Evolutionary conservation across 768 basidiomycete genomes (phyloP), one percentile per base, ranked within the genome.

Genomic region (Pleurotus ostreatus): DNA sequence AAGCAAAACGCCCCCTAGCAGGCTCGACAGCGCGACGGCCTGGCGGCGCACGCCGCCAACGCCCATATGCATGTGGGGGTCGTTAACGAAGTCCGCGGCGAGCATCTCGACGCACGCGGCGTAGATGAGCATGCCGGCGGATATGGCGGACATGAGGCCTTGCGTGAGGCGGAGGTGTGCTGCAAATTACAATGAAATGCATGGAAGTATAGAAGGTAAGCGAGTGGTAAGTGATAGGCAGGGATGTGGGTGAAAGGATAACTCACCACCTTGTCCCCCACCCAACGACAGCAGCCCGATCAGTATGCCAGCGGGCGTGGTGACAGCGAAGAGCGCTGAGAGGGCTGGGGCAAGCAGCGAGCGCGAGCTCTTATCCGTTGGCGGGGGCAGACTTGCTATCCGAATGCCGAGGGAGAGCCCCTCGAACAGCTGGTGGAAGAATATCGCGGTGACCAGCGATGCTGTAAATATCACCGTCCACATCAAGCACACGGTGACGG

Each of bases 81-180:
- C 60, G 57, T 58, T 58, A 0, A 61, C 87, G 61, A 92, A 92
- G 68, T 93, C 90, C 2, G 82, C 90, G 0, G 88, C 90, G 51
- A 93, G 80, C 87, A 93, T 92, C 76, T 92, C 91, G 5, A 92
- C 89, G 8, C 85, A 88, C 9, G 86, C 82, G 0, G 86, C 90
- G 62, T 92, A 92, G 45, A 86, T 90, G 48, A 93, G 78, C 86
- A 92, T 84, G 2, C 90, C 89, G 0, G 89, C 88, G 0, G 87
- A 89, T 30, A 91, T 75, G n/a, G 88, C 88, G 5, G 84, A 86
- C 85, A 92, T 85, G 44, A 92, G 64, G 18, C 90, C 90, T 65
- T 88, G 85, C 1, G 77, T 76, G 13, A 88, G 74, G 38, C 74
- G 70, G 66, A 85, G 72, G n/a, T 73, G 72, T 8, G 74, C 79